Conservation (phyloP, 164 flowering plant species). For the Malania oleifera region DNA sequence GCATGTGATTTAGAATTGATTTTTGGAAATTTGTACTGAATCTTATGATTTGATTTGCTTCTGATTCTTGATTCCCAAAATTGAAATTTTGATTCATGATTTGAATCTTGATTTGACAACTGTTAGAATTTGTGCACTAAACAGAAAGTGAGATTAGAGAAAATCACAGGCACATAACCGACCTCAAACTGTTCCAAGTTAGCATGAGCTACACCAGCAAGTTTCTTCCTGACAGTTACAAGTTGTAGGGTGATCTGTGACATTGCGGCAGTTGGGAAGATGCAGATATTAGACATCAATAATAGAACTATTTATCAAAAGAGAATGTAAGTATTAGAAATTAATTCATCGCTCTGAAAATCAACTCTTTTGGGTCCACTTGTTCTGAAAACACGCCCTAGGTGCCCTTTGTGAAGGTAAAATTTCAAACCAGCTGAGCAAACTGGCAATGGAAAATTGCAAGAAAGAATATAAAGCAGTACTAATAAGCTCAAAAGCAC, state of each 20-base stretch:
- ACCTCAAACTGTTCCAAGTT: slow-evolving; percentile 90
- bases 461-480: background rate
- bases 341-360: slow-evolving; percentile 8
- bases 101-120: too few species aligned
- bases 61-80: too few species aligned
- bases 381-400: slow-evolving; percentile 88
- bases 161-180: too few species aligned
- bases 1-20: too few species aligned
- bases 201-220: slow-evolving; percentile 46
- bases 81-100: too few species aligned
- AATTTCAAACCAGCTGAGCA: too few species aligned
- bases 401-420: slow-evolving; percentile 86
- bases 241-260: slow-evolving; percentile 81
- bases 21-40: too few species aligned
- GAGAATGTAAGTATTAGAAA: background rate
- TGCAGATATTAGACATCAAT: too few species aligned
- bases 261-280: slow-evolving; percentile 89
- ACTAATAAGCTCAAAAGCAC: slow-evolving; percentile 13
- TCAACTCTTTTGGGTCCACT: slow-evolving; percentile 91
- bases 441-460: slow-evolving; percentile 5
- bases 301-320: slow-evolving; percentile 10
- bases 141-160: too few species aligned
- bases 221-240: slow-evolving; percentile 72
- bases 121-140: too few species aligned
- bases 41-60: too few species aligned